These are phyloP conservation scores for Dactylonectria estremocensis DNA, from an alignment of 2,329 filamentous ascomycete species.

Conservation along the genomic window DNA sequence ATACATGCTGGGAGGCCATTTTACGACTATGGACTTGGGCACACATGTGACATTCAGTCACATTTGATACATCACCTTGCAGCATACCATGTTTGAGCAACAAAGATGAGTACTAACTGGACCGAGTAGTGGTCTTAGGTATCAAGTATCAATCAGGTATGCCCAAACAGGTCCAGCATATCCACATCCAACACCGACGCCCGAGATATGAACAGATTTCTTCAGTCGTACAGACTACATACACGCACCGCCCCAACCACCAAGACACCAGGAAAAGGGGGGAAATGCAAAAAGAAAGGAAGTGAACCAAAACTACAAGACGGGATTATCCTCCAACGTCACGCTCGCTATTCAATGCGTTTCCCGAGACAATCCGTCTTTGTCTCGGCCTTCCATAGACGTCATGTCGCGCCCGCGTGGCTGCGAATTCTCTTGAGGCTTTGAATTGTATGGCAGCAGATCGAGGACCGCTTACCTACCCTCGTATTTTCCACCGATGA, in stretches of 20 bases:
- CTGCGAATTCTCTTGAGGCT: slow-evolving; percentile 15
- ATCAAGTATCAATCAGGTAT: neutral
- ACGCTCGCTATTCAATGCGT: slow-evolving; percentile 51
- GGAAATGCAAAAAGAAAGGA: slow-evolving; percentile 26
- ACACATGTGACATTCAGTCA: no score
- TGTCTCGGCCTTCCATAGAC: slow-evolving; percentile 55
- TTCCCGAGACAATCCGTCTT: slow-evolving; percentile 26
- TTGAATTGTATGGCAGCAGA: slow-evolving; percentile 9
- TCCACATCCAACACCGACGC: neutral
- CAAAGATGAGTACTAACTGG: neutral
- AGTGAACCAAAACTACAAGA: slow-evolving; percentile 34
- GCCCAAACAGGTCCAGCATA: neutral
- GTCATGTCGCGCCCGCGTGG: slow-evolving; percentile 45
- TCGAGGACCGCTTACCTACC: slow-evolving; percentile 52
- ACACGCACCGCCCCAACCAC: slow-evolving; percentile 27
- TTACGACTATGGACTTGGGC: no score
- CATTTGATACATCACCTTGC: no score
- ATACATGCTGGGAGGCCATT: no score
- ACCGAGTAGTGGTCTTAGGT: neutral
- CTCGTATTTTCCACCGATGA: slow-evolving; percentile 84
- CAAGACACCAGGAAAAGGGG: slow-evolving; percentile 28
- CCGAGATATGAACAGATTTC: slow-evolving; percentile 35
- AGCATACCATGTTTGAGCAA: no score
- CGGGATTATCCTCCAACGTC: slow-evolving; percentile 42
- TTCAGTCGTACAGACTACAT: slow-evolving; percentile 36